Percentiles rank a stretch among this genome's conserved stretches.
Evolutionary conservation across 2,329 filamentous ascomycete genomes (phyloP).

Genomic region (Ceratocystis eucalypticola): DNA sequence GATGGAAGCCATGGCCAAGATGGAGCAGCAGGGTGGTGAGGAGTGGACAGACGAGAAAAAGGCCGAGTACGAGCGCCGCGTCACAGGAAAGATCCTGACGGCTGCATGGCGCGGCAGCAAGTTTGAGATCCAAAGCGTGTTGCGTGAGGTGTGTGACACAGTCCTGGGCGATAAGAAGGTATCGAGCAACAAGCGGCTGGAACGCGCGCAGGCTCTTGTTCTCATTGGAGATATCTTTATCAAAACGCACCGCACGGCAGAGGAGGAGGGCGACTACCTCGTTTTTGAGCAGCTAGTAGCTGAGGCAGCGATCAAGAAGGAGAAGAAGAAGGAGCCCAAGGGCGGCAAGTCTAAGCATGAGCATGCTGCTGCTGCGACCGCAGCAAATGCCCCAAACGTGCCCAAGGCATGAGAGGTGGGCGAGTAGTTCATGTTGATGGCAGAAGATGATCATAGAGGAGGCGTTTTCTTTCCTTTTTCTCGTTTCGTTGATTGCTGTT

Average conservation of each 20-base stretch:
- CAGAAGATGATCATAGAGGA: neutral
- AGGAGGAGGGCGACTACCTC: conserved; percentile 98
- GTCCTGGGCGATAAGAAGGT: conserved; percentile 71
- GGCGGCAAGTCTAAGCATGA: conserved; percentile 34
- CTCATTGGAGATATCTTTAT: conserved; percentile 80
- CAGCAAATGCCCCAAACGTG: conserved; percentile 18
- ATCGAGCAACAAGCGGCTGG: conserved; percentile 67
- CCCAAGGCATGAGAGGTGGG: conserved; percentile 21
- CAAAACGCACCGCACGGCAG: conserved; percentile 77
- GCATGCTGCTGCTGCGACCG: conserved; percentile 23
- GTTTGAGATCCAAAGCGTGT: conserved; percentile 93
- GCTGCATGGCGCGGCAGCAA: conserved; percentile 93
- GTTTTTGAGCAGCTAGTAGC: conserved; percentile 97
- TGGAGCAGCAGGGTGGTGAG: conserved; percentile 87
- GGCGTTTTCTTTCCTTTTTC: conserved; percentile 7
- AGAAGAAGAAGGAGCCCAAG: conserved; percentile 51
- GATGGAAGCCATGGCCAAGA: conserved; percentile 96
- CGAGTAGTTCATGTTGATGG: too few species aligned
- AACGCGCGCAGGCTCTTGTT: conserved; percentile 79
- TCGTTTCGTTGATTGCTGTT: neutral
- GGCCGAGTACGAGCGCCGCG: conserved; percentile 84
- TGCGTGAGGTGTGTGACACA: conserved; percentile 85
- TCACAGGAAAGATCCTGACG: conserved; percentile 94
- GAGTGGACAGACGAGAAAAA: conserved; percentile 98
- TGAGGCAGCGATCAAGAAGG: conserved; percentile 89